A percentile compares a stretch with the other conserved stretches of the same genome.
Conservation (phyloP, 1,284 basidiomycete genomes). For the Moesziomyces antarcticus region DNA sequence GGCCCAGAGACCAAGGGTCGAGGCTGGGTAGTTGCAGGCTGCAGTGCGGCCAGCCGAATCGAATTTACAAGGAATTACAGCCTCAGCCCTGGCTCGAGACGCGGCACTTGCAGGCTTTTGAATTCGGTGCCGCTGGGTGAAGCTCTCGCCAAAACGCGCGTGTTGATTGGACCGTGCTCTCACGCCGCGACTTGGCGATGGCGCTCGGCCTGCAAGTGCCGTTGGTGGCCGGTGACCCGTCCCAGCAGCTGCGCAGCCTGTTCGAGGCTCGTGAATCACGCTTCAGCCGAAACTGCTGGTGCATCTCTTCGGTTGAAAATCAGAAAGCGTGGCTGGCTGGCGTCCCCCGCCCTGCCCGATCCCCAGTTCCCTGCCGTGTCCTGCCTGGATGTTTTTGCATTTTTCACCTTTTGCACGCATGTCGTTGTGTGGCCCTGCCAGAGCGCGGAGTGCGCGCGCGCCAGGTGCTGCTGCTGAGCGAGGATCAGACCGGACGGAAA, state of each 20-base stretch:
- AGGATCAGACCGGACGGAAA: constrained; percentile 4
- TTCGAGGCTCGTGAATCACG: neutral
- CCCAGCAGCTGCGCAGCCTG: neutral
- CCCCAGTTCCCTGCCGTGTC: too few relatives aligned
- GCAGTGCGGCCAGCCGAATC: constrained; percentile 4
- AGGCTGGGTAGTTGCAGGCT: neutral
- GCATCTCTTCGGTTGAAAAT: neutral
- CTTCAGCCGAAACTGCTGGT: neutral
- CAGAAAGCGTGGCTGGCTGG: too few relatives aligned
- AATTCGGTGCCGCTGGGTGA: neutral
- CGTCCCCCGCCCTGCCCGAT: neutral
- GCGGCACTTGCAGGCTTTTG: constrained; percentile 21
- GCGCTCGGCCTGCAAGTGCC: neutral
- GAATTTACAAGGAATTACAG: constrained; percentile 43
- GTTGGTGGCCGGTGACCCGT: neutral
- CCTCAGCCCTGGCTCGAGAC: constrained; percentile 6
- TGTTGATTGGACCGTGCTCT: constrained; percentile 42
- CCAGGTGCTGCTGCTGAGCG: constrained; percentile 7
- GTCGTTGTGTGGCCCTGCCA: too few relatives aligned
- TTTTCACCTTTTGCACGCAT: constrained; percentile 3
- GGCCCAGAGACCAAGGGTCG: constrained; percentile 4
- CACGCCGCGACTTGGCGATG: neutral
- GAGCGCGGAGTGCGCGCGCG: constrained; percentile 9
- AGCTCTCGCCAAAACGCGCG: constrained; percentile 26
- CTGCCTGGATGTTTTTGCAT: constrained; percentile 1